Evolutionary conservation across 495 filamentous ascomycete species (phyloP).

Genomic region (Tuber indicum): DNA sequence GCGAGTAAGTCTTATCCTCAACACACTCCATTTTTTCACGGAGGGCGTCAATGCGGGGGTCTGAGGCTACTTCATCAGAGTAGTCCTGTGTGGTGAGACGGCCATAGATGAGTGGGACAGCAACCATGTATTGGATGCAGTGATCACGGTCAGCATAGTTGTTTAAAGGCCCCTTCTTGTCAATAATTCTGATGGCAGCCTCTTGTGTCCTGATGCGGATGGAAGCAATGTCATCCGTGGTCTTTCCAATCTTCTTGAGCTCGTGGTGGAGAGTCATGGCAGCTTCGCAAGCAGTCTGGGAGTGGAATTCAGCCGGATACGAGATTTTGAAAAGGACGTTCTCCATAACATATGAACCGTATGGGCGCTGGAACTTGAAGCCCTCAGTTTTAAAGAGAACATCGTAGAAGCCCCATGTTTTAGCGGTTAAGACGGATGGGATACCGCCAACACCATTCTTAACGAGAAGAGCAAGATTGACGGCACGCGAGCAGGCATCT

Average conservation of each 20-base stretch:
- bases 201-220: slow-evolving; percentile 95
- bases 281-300: slow-evolving; percentile 94
- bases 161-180: slow-evolving; percentile 99
- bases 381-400: slow-evolving; percentile 91
- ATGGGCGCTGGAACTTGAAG: slow-evolving; percentile 91
- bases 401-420: slow-evolving; percentile 97
- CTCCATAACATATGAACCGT: slow-evolving; percentile 99
- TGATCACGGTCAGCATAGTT: slow-evolving; percentile 99
- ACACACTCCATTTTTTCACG: slow-evolving; percentile 88
- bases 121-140: slow-evolving; percentile 98
- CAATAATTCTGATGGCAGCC: slow-evolving; percentile 96
- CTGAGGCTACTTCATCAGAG: slow-evolving; percentile 85
- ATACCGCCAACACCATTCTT: slow-evolving; percentile 73
- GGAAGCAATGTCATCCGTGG: slow-evolving; percentile 85
- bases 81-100: slow-evolving; percentile 89
- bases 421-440: slow-evolving; percentile 85
- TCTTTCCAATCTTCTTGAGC: slow-evolving; percentile 78
- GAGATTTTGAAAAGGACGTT: slow-evolving; percentile 99
- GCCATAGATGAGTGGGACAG: slow-evolving; percentile 89
- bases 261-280: slow-evolving; percentile 78
- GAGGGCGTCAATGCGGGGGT: slow-evolving; percentile 78
- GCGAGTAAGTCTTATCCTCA: slow-evolving; percentile 89
- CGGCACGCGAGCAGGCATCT: slow-evolving; percentile 93
- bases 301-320: slow-evolving; percentile 85
- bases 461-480: slow-evolving; percentile 91